These are phyloP conservation scores for Aspergillus melleus DNA, from an alignment of 2,329 filamentous ascomycete genomes.

Conservation along the genomic window DNA sequence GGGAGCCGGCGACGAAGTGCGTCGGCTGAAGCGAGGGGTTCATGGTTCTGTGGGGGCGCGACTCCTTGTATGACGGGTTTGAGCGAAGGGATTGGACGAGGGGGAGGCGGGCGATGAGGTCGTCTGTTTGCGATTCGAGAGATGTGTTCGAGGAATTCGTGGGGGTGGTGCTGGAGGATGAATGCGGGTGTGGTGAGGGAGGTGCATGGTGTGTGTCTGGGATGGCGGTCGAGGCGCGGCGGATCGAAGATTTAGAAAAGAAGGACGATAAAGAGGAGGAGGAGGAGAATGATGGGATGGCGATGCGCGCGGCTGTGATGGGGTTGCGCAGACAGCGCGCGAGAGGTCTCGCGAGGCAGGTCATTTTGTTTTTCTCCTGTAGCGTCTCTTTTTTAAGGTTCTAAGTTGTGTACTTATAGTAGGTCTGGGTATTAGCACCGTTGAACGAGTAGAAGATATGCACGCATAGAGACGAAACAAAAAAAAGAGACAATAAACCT, in stretches of 20 bases:
- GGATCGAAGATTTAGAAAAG: not conserved
- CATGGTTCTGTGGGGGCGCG: conserved; percentile 81
- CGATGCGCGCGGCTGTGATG: not conserved
- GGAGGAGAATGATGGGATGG: not conserved
- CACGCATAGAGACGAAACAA: too few relatives aligned
- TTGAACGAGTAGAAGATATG: too few relatives aligned
- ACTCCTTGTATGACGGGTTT: conserved; percentile 66
- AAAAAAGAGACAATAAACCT: too few relatives aligned
- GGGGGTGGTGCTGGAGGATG: conserved; percentile 45
- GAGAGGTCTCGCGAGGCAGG: not conserved
- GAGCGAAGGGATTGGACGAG: conserved; percentile 66
- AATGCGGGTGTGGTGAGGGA: conserved; percentile 10
- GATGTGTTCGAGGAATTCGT: not conserved
- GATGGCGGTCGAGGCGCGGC: conserved; percentile 7
- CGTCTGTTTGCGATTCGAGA: conserved; percentile 18
- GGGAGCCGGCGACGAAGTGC: conserved; percentile 76
- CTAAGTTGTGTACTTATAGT: too few relatives aligned
- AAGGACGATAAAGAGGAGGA: too few relatives aligned
- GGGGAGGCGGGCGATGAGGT: conserved; percentile 54
- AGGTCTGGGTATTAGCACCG: not conserved
- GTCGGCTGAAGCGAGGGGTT: conserved; percentile 65
- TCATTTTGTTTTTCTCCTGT: not conserved
- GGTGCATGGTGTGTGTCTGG: conserved; percentile 9
- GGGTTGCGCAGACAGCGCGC: not conserved
- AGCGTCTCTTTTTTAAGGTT: not conserved